These are phyloP conservation scores for Sphagnurus paluster DNA, from an alignment of 1,284 basidiomycete species.

Conservation along the genomic window DNA sequence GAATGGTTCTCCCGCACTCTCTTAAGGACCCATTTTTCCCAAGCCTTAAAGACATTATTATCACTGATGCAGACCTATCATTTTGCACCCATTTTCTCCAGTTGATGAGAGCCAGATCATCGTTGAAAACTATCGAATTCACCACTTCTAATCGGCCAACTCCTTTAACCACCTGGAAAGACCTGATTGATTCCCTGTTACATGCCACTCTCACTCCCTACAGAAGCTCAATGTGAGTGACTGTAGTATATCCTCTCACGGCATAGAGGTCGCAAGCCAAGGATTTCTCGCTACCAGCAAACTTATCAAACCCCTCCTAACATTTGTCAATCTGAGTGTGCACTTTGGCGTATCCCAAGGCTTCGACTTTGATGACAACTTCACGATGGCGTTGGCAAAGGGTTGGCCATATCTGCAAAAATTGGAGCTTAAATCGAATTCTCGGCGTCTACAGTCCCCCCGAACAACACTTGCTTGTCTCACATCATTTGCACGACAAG, in stretches of 20 bases:
- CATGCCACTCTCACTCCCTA: background rate
- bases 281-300: background rate
- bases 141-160: background rate
- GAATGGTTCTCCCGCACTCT: background rate
- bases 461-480: background rate
- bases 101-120: background rate
- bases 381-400: background rate
- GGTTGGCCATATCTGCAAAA: background rate
- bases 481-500: background rate
- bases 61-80: background rate
- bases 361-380: background rate
- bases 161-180: background rate
- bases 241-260: background rate
- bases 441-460: background rate
- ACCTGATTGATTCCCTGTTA: background rate
- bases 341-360: background rate
- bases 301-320: background rate
- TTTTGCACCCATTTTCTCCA: background rate
- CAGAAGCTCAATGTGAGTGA: background rate
- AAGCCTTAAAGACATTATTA: background rate
- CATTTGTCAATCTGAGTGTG: background rate
- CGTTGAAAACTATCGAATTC: background rate
- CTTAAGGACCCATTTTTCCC: background rate
- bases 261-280: background rate
- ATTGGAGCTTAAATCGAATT: background rate